Base-by-base conservation (phyloP, 805 yeast genomes). In the Zygosaccharomyces bailii region DNA sequence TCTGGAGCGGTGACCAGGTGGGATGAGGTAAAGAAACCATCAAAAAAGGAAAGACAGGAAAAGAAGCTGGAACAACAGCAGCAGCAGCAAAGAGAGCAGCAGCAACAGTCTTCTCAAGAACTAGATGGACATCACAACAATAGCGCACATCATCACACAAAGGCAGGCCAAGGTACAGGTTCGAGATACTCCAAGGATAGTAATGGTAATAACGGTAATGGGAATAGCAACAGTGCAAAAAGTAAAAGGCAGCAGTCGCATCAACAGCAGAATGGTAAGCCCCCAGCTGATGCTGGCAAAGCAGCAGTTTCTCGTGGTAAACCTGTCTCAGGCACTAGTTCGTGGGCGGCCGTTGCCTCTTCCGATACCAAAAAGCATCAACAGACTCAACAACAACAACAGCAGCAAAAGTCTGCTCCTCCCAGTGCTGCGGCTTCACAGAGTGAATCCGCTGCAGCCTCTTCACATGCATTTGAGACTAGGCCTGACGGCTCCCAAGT, bases 1-100 rank as follows among this genome's bases (percentile, higher is more conserved):
- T 86, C 88, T 50, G 96, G 96, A 53, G 84, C 85, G 58, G 95
- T 87, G 30, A 76, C 84, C 54, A 87, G 85, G 67, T 91, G 98
- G 96, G 97, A 88, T 62, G 93, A 90, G 56, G 96, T 87, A 51
- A 82, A 82, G 67, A 85, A 72, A 57, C 75, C 75, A 21, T 57
- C 76, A 36, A 84, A 82, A 65, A 78, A 76, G 75, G 68, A 78
- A 66, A 70, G 71, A 62, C 63, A 71, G 68, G 68, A 57, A 39
- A 51, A 53, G 39, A 46, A 51, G 35, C 58, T 57, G 40, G 55
- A 54, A 42, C 52, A 48, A 25, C 57, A 52, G 30, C 60, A 50
- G 39, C 50, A 48, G 38, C 52, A 44, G 29, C 51, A 53, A 36
- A 43, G 42, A 16, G 39, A 43, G 31, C 54, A 55, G 30, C 55